These are phyloP conservation scores for Termitomyces eurrhizus DNA, from an alignment of 768 basidiomycete genomes.

Conservation along the genomic window DNA sequence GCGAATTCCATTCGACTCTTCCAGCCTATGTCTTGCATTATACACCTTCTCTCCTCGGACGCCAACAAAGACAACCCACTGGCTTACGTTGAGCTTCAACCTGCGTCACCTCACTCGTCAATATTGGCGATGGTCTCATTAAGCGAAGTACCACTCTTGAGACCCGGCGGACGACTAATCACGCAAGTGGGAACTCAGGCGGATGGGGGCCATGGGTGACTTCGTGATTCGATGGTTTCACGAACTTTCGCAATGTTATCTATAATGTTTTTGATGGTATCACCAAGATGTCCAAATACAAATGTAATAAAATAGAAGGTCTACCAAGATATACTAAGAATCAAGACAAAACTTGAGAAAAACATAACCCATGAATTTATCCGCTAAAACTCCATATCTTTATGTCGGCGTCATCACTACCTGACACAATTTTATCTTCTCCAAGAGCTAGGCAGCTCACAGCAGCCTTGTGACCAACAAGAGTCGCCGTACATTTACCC, in stretches of 20 bases:
- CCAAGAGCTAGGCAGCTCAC: constrained; percentile 88
- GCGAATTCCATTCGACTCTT: no score
- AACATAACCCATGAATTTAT: constrained; percentile 16
- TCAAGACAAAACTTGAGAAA: not conserved
- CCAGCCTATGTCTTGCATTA: constrained; percentile 22
- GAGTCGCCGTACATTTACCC: constrained; percentile 79
- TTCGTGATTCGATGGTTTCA: not conserved
- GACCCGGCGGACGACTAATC: not conserved
- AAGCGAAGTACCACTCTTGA: constrained; percentile 14
- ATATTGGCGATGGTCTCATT: not conserved
- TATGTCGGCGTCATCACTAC: constrained; percentile 88
- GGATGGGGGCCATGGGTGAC: constrained; percentile 8
- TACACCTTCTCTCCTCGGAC: constrained; percentile 20
- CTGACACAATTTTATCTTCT: constrained; percentile 96
- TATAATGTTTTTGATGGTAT: not conserved
- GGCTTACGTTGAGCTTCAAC: not conserved
- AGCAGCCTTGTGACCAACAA: constrained; percentile 92
- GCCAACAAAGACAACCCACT: not conserved
- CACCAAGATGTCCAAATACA: not conserved
- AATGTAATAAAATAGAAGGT: not conserved
- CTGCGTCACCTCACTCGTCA: not conserved
- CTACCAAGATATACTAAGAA: not conserved
- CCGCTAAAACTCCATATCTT: constrained; percentile 76
- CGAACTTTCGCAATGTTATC: not conserved
- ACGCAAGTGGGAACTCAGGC: no score